Conservation (phyloP, 2,329 filamentous ascomycete genomes). For the Pseudogymnoascus sp. region DNA sequence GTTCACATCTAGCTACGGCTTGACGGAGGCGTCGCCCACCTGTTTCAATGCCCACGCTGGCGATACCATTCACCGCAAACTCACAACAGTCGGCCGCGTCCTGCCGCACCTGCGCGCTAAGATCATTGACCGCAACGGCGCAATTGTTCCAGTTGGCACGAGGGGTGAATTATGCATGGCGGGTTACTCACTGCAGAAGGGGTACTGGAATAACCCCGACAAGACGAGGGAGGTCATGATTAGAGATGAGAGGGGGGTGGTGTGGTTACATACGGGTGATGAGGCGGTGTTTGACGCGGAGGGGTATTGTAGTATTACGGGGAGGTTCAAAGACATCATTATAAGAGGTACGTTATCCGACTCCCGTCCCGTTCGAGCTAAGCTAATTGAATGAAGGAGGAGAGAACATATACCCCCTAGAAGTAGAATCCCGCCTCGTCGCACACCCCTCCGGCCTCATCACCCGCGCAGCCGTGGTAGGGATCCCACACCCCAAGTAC, state of each 20-base stretch:
- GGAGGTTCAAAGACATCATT: slow-evolving; percentile 72
- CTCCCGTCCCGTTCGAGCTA: neutral
- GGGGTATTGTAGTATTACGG: slow-evolving; percentile 65
- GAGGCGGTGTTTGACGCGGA: slow-evolving; percentile 58
- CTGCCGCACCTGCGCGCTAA: slow-evolving; percentile 71
- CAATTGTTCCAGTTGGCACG: slow-evolving; percentile 57
- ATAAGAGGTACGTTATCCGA: slow-evolving; percentile 49
- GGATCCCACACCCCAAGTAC: slow-evolving; percentile 60
- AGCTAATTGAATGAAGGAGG: slow-evolving; percentile 41
- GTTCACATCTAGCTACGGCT: slow-evolving; percentile 57
- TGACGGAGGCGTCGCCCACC: slow-evolving; percentile 71
- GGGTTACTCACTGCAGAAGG: slow-evolving; percentile 65
- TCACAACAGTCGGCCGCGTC: slow-evolving; percentile 66
- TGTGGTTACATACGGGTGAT: slow-evolving; percentile 63
- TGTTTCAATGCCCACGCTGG: slow-evolving; percentile 73
- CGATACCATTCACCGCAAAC: slow-evolving; percentile 55
- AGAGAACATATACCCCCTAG: slow-evolving; percentile 66
- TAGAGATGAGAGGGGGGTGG: slow-evolving; percentile 41
- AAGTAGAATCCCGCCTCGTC: slow-evolving; percentile 66
- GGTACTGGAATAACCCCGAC: slow-evolving; percentile 61
- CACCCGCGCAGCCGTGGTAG: slow-evolving; percentile 58
- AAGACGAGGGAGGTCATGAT: slow-evolving; percentile 60
- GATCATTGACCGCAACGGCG: slow-evolving; percentile 61
- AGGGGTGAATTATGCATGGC: slow-evolving; percentile 69
- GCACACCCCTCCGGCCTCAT: slow-evolving; percentile 47